Evolutionary conservation across 2,329 filamentous ascomycete species (phyloP), one percentile per base, ranked within the genome.

Genomic region (Raffaelea albimanens): DNA sequence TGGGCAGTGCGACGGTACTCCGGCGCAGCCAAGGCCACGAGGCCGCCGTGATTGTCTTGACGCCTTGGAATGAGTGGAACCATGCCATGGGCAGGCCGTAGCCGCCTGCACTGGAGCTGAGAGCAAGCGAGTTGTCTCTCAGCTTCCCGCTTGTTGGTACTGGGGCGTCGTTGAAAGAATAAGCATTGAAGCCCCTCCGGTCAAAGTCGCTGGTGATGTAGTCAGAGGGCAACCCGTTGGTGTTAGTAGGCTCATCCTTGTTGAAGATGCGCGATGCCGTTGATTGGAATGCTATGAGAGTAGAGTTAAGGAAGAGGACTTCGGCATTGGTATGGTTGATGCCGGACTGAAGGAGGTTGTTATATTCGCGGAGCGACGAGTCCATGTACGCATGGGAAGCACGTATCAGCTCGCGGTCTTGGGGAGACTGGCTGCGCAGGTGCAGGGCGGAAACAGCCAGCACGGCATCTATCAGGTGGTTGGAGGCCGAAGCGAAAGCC

Each of bases 31-130:
- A 83, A 49, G 73, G 75, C 80, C 80, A 83, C 14, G 78, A 80
- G 3, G 73, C 72, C 19, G 79, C 75, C 0, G 82, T 79, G 31
- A 83, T 70, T 2, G 79, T 75, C 59, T 83, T 83, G 53, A 83
- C 77, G 11, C 80, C 80, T 56, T 83, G 80, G 56, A 82, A 83
- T 4, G 80, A 75, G 57, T 83, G 79, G 51, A 83, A 83, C 78
- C 78, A 83, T 3, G 76, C 71, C 40, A 82, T 62, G 0, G 80
- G 80, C n/a, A 82, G 62, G 18, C 68, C 67, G 57, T 83, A 83
- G 36, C 66, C 67, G 40, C 52, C 64, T 50, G 9, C 54, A 47
- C 39, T 45, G 18, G 23, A 7, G 25, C 25, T 33, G 9, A 43
- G 18, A 20, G 40, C 44, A 40, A 51, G n/a, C 10, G 50, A 49